Base-by-base conservation (phyloP, 805 yeast genomes). In the Sugiyamaella smithiae region DNA sequence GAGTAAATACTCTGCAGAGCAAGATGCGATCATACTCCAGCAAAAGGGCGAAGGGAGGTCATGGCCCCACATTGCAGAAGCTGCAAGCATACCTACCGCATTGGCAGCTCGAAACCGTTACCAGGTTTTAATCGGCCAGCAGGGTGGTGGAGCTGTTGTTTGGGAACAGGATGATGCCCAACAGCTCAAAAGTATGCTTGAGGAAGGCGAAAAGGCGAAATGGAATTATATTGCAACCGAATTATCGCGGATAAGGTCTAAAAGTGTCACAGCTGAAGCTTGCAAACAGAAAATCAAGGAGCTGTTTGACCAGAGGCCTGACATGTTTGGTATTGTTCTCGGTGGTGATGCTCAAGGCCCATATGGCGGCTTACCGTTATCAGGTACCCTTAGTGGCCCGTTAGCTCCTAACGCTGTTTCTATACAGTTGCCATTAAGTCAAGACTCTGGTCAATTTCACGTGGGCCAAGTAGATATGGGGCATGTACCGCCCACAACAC, bases 121-220 rank as follows among this genome's bases (percentile, higher is more conserved):
- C 58, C 91, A 85, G 64, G 91, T 85, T 3, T 72, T 85, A 42
- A 84, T 85, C 55, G 93, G 93, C 3, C 91, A 85, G 61, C 91
- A 85, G 58, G 91, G 91, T 2, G 84, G 85, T 28, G 85, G 85
- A 9, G 74, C 81, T 1, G 75, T 80, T 20, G 75, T 78, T 25
- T 84, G 88, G 84, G 78, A 76, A 7, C 57, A 69, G 1, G 78
- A 76, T 12, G 88, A 84, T 63, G 73, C 78, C 5, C 51, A 64
- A 24, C 70, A 71, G 17, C 66, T 85, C 33, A 80, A 76, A 56
- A 61, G 61, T 14, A 55, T 80, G n/a, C 65, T 84, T 6, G 90
- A 85, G 59, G 81, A 77, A 37, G 88, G 84, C 1, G 91, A 85
- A 58, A 54, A 76, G 36, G 88, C 82, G 51, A 85, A 85, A 59